These are phyloP conservation scores for Podospora comata DNA, from an alignment of 495 filamentous ascomycete genomes.

Conservation along the genomic window DNA sequence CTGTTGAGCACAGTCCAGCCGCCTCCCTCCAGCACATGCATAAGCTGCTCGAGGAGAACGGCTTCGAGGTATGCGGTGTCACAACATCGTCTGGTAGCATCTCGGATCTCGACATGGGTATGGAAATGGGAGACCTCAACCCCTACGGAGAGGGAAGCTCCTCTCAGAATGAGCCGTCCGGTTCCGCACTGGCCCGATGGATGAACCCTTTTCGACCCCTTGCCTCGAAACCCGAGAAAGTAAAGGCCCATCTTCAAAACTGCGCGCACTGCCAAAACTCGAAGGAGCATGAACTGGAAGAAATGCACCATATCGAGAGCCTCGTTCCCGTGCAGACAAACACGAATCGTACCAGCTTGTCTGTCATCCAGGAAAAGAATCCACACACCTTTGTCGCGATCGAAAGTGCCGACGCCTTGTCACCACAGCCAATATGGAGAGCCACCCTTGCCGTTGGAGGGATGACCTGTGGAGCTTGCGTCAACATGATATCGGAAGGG, in stretches of 20 bases:
- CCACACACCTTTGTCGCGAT: conserved; percentile 27
- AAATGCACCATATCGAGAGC: conserved; percentile 20
- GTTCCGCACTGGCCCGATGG: conserved; percentile 28
- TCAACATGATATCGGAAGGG: conserved; percentile 61
- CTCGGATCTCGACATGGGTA: conserved; percentile 17
- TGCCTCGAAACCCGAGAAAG: conserved; percentile 16
- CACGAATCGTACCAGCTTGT: background rate
- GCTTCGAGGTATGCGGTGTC: conserved; percentile 46
- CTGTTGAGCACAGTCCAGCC: conserved; percentile 34
- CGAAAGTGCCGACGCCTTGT: conserved; percentile 21
- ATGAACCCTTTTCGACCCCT: conserved; percentile 17
- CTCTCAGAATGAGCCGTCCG: conserved; percentile 10
- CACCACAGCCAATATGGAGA: conserved; percentile 36
- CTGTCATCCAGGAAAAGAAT: background rate
- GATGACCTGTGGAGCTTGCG: conserved; percentile 82
- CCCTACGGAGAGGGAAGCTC: conserved; percentile 17
- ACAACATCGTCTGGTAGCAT: conserved; percentile 37
- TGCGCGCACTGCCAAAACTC: conserved; percentile 34
- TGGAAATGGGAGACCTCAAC: conserved; percentile 5
- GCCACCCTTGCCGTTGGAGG: conserved; percentile 70
- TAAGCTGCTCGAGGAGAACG: conserved; percentile 41
- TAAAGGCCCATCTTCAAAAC: conserved; percentile 31
- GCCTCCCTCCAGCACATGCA: conserved; percentile 37
- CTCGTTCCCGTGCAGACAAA: conserved; percentile 6
- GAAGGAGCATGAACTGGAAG: conserved; percentile 2